Evolutionary conservation across 2,329 filamentous ascomycete genomes (phyloP), one percentile per base, ranked within the genome.

Genomic region (Pseudogymnoascus sp.): DNA sequence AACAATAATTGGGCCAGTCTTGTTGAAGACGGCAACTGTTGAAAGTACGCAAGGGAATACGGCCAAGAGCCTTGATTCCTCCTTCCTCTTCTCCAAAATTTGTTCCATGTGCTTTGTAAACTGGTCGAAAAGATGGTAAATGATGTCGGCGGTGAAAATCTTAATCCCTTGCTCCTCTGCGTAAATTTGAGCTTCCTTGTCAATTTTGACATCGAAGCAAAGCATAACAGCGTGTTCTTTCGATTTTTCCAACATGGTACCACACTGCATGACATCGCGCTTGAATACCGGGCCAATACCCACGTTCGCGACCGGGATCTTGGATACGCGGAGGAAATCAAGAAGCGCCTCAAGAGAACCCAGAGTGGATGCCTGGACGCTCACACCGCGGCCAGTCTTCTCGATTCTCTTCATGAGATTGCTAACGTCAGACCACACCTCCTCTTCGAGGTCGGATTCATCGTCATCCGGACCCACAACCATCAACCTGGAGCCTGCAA

Each of bases 161-260:
- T 96, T 97, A 77, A 99, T 90, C 59, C 91, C 91, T 64, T 96
- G 86, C 62, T 97, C 91, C 16, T 97, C 91, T 9, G 94, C 94
- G 69, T 97, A 96, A 8, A 84, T 81, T 66, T 88, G 86, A 0
- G 94, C 94, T 72, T 99, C 94, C 75, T 96, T 97, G 77, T 99
- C 94, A 14, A 99, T 90, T 79, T 97, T 97, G 77, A 99, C 94
- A 74, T 99, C 95, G 81, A 99, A 99, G 75, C 94, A 97, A 58
- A 99, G 86, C 94, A 99, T 99, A 73, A 97, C 90, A n/a, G 94
- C 94, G 68, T 87, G 95, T 72, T 99, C 92, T 67, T 91, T 91
- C 14, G 87, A 83, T 78, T 97, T 97, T 76, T 99, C 94, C 70
- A 97, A 75, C 94, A 99, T 99, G 67, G 90, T 89, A 71, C 91